These are phyloP conservation scores for Coniosporium apollinis DNA, from an alignment of 495 filamentous ascomycete species.

Conservation along the genomic window DNA sequence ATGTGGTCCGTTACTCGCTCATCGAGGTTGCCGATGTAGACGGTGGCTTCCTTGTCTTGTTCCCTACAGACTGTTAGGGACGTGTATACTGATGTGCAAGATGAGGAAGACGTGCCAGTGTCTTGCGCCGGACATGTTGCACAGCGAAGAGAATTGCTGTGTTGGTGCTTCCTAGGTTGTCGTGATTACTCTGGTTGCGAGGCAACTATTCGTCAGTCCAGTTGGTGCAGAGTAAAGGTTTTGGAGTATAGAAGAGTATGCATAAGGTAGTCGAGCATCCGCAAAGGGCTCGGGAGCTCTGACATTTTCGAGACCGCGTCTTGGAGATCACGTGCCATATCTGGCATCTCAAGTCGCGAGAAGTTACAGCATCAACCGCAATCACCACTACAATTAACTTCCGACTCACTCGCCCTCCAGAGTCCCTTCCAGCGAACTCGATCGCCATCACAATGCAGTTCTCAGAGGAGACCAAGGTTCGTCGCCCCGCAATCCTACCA, in stretches of 20 bases:
- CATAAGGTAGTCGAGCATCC: too few relatives aligned
- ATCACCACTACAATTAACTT: not conserved
- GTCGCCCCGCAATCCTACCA: not conserved
- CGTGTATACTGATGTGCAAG: not conserved
- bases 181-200: too few relatives aligned
- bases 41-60: conserved; percentile 95
- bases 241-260: too few relatives aligned
- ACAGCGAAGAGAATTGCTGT: too few relatives aligned
- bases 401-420: not conserved
- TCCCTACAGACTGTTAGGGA: conserved; percentile 43
- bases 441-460: conserved; percentile 43
- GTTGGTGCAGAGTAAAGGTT: too few relatives aligned
- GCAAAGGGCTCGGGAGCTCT: too few relatives aligned
- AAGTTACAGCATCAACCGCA: not conserved
- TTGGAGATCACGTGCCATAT: too few relatives aligned
- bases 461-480: conserved; percentile 92
- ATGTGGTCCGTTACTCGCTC: conserved; percentile 82
- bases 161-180: too few relatives aligned
- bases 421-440: not conserved
- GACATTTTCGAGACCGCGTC: too few relatives aligned
- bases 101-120: conserved; percentile 1
- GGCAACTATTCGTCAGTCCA: too few relatives aligned
- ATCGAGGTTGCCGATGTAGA: conserved; percentile 97
- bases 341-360: too few relatives aligned
- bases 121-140: conserved; percentile 2